Base-by-base conservation (phyloP, 139 green algal genomes). In the Chlorella sp. region DNA sequence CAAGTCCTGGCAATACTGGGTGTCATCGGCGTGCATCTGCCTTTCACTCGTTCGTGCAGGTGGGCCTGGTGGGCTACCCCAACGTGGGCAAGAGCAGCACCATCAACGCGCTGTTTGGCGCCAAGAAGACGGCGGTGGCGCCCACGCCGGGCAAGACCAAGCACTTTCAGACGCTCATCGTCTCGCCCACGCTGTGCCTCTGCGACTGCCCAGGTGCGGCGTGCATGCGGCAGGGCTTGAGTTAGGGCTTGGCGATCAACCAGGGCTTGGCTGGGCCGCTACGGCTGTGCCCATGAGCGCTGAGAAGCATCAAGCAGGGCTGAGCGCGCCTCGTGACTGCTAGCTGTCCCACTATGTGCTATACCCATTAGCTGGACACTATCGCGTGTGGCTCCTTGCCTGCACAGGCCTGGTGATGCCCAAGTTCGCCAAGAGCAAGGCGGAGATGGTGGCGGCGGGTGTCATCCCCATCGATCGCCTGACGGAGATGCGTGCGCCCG, bases 81-180 rank as follows among this genome's bases (percentile, higher is more conserved):
- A 99, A 99, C 85, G 95, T 99, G n/a, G 95, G 95, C 87, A 96
- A 89, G 74, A 90, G 82, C 3, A 90, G 81, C 27, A 96, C 89
- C 63, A 92, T 96, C 76, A 99, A 99, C 75, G 96, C 95, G 1
- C 80, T 99, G 23, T 94, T 97, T 81, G 95, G 95, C 3, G 65
- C 79, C 61, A 99, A 99, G 76, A 97, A 97, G 80, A 97, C 95
- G 1, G 89, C 89, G 0, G 95, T 99, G 23, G 91, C 91, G 33
- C 78, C 94, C 5, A 99, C 95, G 3, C 95, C 95, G 0, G 95
- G 95, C 74, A 98, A 98, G 79, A 99, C 95, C 31, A 99, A 99
- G 85, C 96, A 99, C 82, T 99, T 99, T 74, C 95, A 98, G 86
- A 99, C 95, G 31, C 87, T 99, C 1, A 87, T 91, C 36, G 82